Evolutionary conservation across 108 stramenopile genomes (phyloP), one percentile per base, ranked within the genome.

Genomic region (Cafeteria roenbergensis): DNA sequence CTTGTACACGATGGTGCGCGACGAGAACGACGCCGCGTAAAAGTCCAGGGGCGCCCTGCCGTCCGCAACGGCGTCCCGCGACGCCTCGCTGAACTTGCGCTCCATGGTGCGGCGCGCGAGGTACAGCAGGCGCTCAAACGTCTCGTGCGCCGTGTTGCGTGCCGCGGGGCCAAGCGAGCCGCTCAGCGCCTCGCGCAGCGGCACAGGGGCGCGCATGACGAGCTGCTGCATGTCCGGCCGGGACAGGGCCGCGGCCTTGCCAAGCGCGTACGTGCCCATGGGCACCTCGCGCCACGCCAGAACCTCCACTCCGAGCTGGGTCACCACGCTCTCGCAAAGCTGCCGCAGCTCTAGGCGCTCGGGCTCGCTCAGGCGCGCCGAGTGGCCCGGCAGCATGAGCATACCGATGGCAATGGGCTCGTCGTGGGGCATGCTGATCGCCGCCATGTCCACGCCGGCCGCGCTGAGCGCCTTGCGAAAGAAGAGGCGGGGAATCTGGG

Each of bases 401-500:
- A 91, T 95, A 34, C 86, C 90, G 31, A 89, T 90, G 30, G 91
- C 91, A 70, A 90, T 94, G 53, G 92, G 70, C 33, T 90, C 91
- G 56, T 66, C 55, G 14, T 83, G 53, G 48, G 91, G 91, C 32
- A 97, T 90, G 22, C 83, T 75, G 24, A 65, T 72, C n/a, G 79
- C 79, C n/a, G n/a, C n/a, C n/a, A n/a, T n/a, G n/a, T n/a, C n/a
- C n/a, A n/a, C n/a, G 56, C 87, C 83, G 25, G 78, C 72, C 70
- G 84, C 82, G 65, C 82, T 73, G 38, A 90, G 91, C 67, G 87
- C 78, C 57, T 78, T 56, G 33, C 93, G 83, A 82, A 95, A 83
- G 80, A 97, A 97, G 36, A 78, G 73, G 74, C 95, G 92, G 26
- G 95, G 95, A 50, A 97, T 87, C 68, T 86, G 85, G 28, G 91